Conservation (phyloP, 1,284 basidiomycete genomes). For the Vanrija humicola region DNA sequence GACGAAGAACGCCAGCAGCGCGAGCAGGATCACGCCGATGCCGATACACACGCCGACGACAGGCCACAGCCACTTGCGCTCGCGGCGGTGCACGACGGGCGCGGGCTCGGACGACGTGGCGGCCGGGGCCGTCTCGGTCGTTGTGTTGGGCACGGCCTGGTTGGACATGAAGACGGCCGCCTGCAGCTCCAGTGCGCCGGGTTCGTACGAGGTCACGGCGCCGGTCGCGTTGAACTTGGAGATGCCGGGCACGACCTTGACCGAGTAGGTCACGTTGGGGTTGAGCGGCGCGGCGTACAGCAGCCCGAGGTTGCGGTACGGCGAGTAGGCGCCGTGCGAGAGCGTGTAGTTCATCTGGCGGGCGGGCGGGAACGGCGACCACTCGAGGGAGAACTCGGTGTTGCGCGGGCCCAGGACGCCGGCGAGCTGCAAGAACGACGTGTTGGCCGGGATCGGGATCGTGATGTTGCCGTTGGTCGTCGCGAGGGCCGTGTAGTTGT, state of each 20-base stretch:
- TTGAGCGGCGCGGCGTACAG: slow-evolving; percentile 2
- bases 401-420: slow-evolving; percentile 3
- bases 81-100: too few species aligned
- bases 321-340: slow-evolving; percentile 1
- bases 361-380: slow-evolving; percentile 2
- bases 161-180: too few species aligned
- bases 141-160: too few species aligned
- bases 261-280: slow-evolving; percentile 1
- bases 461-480: background rate
- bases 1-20: too few species aligned
- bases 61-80: too few species aligned
- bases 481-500: background rate
- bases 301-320: background rate
- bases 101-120: too few species aligned
- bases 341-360: slow-evolving; percentile 1
- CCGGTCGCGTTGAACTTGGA: too few species aligned
- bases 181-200: background rate
- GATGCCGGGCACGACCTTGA: background rate
- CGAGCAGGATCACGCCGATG: too few species aligned
- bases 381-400: slow-evolving; percentile 1
- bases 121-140: too few species aligned
- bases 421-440: slow-evolving; percentile 1
- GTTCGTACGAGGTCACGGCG: background rate
- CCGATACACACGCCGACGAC: too few species aligned
- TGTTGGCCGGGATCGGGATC: background rate